Conservation (phyloP, 495 filamentous ascomycete species). For the Clohesyomyces aquaticus region DNA sequence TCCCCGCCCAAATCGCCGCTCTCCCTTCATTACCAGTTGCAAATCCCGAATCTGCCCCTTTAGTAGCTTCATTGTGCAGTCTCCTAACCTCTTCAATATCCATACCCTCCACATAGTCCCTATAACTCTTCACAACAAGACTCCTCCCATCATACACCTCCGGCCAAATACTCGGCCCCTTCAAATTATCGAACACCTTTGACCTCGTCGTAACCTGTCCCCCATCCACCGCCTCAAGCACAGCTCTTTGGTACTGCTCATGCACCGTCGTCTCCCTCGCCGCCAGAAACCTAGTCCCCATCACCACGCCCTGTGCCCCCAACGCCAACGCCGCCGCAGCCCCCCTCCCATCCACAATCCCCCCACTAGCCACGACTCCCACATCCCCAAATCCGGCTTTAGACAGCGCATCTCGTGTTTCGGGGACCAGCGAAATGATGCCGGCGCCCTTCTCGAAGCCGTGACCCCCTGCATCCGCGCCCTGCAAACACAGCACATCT, state of each 20-base stretch:
- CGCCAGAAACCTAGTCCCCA: slow-evolving; percentile 75
- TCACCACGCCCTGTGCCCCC: slow-evolving; percentile 66
- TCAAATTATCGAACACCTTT: slow-evolving; percentile 69
- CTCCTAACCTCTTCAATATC: slow-evolving; percentile 60
- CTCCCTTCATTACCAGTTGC: slow-evolving; percentile 57
- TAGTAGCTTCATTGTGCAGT: slow-evolving; percentile 56
- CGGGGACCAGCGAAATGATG: slow-evolving; percentile 61
- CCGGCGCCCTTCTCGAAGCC: slow-evolving; percentile 64
- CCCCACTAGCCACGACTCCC: slow-evolving; percentile 67
- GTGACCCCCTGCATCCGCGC: slow-evolving; percentile 75
- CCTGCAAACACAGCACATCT: slow-evolving; percentile 74
- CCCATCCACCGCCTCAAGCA: slow-evolving; percentile 65
- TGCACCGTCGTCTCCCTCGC: slow-evolving; percentile 64
- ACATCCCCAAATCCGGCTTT: slow-evolving; percentile 11
- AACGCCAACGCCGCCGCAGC: slow-evolving; percentile 66
- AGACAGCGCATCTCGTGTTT: slow-evolving; percentile 59
- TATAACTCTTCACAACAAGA: slow-evolving; percentile 63
- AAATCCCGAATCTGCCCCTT: slow-evolving; percentile 52
- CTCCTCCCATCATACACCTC: slow-evolving; percentile 63
- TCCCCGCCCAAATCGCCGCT: slow-evolving; percentile 69
- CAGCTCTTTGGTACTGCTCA: slow-evolving; percentile 60
- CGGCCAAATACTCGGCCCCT: slow-evolving; percentile 72
- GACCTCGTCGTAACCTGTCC: slow-evolving; percentile 65
- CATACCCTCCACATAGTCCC: slow-evolving; percentile 59
- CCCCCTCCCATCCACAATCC: slow-evolving; percentile 69